Evolutionary conservation across 208 protist species (phyloP).

Genomic region (Crithidia brevicula): DNA sequence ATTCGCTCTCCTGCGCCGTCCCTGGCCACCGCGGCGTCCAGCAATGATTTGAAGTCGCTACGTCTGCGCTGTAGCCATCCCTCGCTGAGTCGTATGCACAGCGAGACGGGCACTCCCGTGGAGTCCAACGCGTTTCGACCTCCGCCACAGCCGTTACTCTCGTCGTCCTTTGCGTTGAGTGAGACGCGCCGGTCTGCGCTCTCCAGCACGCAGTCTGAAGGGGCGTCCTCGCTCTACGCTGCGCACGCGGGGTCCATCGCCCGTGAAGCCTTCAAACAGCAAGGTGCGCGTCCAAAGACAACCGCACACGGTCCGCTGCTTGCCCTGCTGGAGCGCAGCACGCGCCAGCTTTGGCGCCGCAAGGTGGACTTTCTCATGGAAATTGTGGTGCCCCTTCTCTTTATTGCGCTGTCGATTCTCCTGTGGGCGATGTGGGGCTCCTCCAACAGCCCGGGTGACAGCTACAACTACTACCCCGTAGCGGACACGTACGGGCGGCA

Average conservation of each 20-base stretch:
- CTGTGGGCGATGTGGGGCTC: conserved; percentile 41
- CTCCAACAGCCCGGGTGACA: not conserved
- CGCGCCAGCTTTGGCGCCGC: conserved; percentile 28
- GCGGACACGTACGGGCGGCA: conserved; percentile 6
- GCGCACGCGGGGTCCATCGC: not conserved
- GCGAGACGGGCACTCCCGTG: not conserved
- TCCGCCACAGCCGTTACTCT: not conserved
- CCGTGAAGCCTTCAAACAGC: not conserved
- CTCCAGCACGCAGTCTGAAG: conserved; percentile 1
- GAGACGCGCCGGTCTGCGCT: not conserved
- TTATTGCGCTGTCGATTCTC: conserved; percentile 39
- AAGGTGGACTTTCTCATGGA: conserved; percentile 39
- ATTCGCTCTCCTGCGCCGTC: not conserved
- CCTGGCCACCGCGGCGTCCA: not conserved
- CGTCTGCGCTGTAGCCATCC: not conserved
- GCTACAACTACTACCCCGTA: conserved; percentile 3
- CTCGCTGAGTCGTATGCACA: not conserved
- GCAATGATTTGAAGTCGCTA: not conserved
- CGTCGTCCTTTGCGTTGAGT: not conserved
- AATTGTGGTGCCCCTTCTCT: conserved; percentile 45
- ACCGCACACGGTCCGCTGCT: conserved; percentile 25
- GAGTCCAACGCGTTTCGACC: not conserved
- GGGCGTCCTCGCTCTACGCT: not conserved
- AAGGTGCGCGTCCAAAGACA: not conserved
- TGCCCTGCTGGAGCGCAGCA: conserved; percentile 33